A percentile compares a stretch with the other conserved stretches of the same genome.
These are phyloP conservation scores for Zygoascus bituminiphila DNA, from an alignment of 805 yeast species.

Conservation along the genomic window DNA sequence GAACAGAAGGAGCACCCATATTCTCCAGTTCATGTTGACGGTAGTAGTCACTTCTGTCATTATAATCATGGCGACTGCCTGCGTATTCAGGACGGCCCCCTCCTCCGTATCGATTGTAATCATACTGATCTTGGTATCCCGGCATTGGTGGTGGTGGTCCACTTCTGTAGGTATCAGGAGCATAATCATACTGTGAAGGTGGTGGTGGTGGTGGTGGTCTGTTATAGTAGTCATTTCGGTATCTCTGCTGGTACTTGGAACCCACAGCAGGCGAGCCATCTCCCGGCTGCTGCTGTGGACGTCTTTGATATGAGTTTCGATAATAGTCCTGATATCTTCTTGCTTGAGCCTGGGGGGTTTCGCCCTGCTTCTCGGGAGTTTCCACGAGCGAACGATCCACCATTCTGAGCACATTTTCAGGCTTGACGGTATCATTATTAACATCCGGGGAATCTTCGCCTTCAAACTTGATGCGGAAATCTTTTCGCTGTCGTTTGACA, in stretches of 20 bases:
- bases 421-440: constrained; percentile 21
- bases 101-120: not conserved
- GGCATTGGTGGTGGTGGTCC: not conserved
- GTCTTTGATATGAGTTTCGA: not conserved
- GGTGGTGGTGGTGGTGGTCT: not conserved
- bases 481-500: constrained; percentile 15
- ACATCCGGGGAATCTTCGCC: constrained; percentile 16
- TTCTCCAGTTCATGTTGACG: not conserved
- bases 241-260: not conserved
- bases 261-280: not conserved
- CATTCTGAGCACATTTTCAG: constrained; percentile 29
- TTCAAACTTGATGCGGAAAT: constrained; percentile 14
- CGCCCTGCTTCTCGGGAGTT: constrained; percentile 23
- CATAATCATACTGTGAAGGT: constrained; percentile 1
- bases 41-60: not conserved
- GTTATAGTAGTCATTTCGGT: not conserved
- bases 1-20: not conserved
- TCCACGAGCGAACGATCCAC: constrained; percentile 31
- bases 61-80: not conserved
- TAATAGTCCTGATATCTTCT: not conserved
- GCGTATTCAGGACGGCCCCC: not conserved
- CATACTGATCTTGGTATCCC: not conserved
- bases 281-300: not conserved
- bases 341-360: not conserved
- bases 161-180: not conserved